A percentile compares a stretch with the other conserved stretches of the same genome.
Evolutionary conservation across 805 yeast species (phyloP).

Genomic region (Cyberlindnera bimundalis): DNA sequence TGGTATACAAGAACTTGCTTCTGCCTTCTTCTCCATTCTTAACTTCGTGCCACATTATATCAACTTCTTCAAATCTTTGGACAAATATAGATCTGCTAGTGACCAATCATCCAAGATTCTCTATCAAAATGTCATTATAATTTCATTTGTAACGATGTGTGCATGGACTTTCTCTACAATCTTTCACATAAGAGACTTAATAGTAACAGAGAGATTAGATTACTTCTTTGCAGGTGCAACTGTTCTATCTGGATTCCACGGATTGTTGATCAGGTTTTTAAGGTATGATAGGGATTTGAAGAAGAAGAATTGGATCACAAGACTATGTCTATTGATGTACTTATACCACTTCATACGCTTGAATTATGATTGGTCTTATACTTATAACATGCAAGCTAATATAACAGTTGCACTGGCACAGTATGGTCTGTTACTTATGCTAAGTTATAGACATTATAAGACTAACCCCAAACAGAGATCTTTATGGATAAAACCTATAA

Average conservation of each 20-base stretch:
- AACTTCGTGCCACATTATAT: conserved; percentile 64
- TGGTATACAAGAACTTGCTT: conserved; percentile 85
- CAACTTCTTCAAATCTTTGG: conserved; percentile 37
- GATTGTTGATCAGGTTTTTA: conserved; percentile 57
- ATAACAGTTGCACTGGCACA: conserved; percentile 75
- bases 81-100: conserved; percentile 2
- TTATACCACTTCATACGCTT: conserved; percentile 63
- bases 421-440: conserved; percentile 40
- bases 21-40: conserved; percentile 72
- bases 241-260: conserved; percentile 75
- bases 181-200: conserved; percentile 83
- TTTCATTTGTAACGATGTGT: conserved; percentile 64
- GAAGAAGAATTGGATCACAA: conserved; percentile 36
- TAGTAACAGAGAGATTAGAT: conserved; percentile 79
- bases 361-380: conserved; percentile 76
- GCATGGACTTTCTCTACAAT: conserved; percentile 89
- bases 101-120: conserved; percentile 18
- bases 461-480: conserved; percentile 12
- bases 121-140: conserved; percentile 37
- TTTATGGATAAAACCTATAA: conserved; percentile 44
- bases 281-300: conserved; percentile 47
- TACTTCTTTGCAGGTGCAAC: conserved; percentile 92
- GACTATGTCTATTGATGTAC: conserved; percentile 48
- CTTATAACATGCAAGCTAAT: conserved; percentile 92
- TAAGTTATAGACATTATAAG: conserved; percentile 32